Conservation (phyloP, 768 basidiomycete species). For the Tricholoma matsutake region DNA sequence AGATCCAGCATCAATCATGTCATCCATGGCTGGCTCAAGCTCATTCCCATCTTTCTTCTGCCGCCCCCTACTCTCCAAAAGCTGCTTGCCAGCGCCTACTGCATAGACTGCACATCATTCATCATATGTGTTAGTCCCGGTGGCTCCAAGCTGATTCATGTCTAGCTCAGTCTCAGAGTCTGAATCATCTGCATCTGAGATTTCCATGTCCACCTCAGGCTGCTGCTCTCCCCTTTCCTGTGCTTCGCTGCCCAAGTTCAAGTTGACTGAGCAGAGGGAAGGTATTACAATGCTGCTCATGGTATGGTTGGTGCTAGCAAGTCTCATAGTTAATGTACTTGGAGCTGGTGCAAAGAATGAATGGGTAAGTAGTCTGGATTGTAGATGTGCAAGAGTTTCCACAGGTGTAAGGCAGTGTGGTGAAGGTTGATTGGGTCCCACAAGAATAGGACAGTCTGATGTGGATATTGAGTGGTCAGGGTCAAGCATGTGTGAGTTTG, state of each 20-base stretch:
- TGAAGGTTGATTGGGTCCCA: not conserved
- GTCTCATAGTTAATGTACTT: too few relatives aligned
- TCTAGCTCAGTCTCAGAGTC: not conserved
- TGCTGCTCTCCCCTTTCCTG: constrained; percentile 2
- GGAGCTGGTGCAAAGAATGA: not conserved
- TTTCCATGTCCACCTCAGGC: too few relatives aligned
- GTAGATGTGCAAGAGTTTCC: not conserved
- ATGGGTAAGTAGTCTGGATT: not conserved
- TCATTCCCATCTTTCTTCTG: not conserved
- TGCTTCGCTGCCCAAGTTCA: too few relatives aligned
- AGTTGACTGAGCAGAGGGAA: too few relatives aligned
- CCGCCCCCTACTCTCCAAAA: not conserved
- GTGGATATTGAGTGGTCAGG: too few relatives aligned
- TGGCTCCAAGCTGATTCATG: not conserved
- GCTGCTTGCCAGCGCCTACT: not conserved
- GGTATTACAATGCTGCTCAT: too few relatives aligned
- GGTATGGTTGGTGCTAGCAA: not conserved
- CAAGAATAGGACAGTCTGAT: constrained; percentile 6
- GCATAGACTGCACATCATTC: not conserved
- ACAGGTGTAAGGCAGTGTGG: too few relatives aligned
- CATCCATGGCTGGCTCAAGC: not conserved
- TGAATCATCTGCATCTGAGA: not conserved
- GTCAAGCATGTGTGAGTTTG: not conserved
- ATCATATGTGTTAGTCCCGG: not conserved
- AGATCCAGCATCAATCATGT: not conserved